Evolutionary conservation across 768 basidiomycete species (phyloP).

Genomic region (Lepiota brunneoincarnata): DNA sequence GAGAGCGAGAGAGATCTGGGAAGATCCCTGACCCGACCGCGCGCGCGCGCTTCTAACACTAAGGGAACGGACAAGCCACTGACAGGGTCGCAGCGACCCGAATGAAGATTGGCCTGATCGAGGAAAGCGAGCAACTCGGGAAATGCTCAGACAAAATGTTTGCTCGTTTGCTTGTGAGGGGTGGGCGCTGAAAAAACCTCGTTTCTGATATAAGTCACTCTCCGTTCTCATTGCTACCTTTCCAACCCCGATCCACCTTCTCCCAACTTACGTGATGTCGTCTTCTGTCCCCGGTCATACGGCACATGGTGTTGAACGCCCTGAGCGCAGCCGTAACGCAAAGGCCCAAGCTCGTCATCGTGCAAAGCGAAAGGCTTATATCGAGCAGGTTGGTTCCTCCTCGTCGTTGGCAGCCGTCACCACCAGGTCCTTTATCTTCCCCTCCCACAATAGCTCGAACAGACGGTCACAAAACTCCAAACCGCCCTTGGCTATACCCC

Average conservation of each 20-base stretch:
- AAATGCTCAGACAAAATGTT: slow-evolving; percentile 33
- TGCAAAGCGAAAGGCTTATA: slow-evolving; percentile 91
- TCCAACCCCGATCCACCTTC: slow-evolving; percentile 50
- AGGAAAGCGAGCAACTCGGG: slow-evolving; percentile 51
- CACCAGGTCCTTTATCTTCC: background rate
- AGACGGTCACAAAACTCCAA: slow-evolving; percentile 83
- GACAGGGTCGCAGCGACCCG: slow-evolving; percentile 31
- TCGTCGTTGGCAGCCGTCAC: background rate
- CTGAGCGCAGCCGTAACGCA: slow-evolving; percentile 84
- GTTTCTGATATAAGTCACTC: slow-evolving; percentile 39
- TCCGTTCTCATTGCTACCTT: slow-evolving; percentile 28
- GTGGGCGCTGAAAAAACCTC: slow-evolving; percentile 31
- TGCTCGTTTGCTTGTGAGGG: slow-evolving; percentile 29
- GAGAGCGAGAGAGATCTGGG: background rate
- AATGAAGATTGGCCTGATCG: slow-evolving; percentile 33
- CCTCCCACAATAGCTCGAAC: slow-evolving; percentile 57
- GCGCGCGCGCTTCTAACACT: slow-evolving; percentile 8
- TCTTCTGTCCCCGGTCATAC: slow-evolving; percentile 58
- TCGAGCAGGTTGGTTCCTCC: slow-evolving; percentile 64
- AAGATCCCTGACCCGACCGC: background rate
- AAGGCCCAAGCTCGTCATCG: slow-evolving; percentile 88
- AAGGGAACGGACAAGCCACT: slow-evolving; percentile 19
- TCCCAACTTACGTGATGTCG: slow-evolving; percentile 53
- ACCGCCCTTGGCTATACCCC: slow-evolving; percentile 68
- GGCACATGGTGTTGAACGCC: slow-evolving; percentile 54